Evolutionary conservation across 768 basidiomycete genomes (phyloP).

Genomic region (Auriscalpium orientale): DNA sequence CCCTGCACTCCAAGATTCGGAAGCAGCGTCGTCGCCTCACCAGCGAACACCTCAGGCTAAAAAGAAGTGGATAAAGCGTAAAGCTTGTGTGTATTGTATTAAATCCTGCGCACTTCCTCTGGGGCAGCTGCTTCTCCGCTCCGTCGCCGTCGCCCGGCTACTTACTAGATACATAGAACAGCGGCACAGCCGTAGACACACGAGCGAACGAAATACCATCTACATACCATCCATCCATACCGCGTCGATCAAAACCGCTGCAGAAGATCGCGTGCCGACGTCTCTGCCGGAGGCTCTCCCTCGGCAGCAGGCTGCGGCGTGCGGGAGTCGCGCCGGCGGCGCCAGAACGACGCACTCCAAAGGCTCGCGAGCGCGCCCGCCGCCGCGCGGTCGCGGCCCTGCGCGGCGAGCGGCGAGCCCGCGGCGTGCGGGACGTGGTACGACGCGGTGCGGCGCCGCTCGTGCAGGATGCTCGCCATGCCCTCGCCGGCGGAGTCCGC

Average conservation of each 20-base stretch:
- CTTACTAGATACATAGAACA: neutral
- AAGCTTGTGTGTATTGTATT: no score
- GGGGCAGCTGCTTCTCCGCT: no score
- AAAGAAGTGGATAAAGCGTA: no score
- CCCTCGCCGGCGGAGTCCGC: slow-evolving; percentile 58
- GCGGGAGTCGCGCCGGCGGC: slow-evolving; percentile 6
- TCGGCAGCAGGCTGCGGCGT: neutral
- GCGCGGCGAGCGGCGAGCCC: slow-evolving; percentile 22
- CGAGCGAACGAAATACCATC: neutral
- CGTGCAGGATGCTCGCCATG: slow-evolving; percentile 35
- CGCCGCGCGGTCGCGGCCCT: slow-evolving; percentile 18
- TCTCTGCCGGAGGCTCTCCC: slow-evolving; percentile 28
- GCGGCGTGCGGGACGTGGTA: slow-evolving; percentile 38
- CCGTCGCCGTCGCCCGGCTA: neutral
- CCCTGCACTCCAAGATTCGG: no score
- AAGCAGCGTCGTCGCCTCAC: no score
- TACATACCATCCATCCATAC: neutral
- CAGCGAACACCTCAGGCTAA: no score
- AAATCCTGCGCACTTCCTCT: no score
- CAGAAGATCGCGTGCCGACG: neutral
- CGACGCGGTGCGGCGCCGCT: slow-evolving; percentile 51
- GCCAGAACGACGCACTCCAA: slow-evolving; percentile 11
- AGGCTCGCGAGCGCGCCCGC: slow-evolving; percentile 22
- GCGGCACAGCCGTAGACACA: neutral
- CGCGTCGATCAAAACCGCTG: neutral